phyloP scores from a whole-genome alignment of 257 asterid genomes.

The Lantana camara region DNA sequence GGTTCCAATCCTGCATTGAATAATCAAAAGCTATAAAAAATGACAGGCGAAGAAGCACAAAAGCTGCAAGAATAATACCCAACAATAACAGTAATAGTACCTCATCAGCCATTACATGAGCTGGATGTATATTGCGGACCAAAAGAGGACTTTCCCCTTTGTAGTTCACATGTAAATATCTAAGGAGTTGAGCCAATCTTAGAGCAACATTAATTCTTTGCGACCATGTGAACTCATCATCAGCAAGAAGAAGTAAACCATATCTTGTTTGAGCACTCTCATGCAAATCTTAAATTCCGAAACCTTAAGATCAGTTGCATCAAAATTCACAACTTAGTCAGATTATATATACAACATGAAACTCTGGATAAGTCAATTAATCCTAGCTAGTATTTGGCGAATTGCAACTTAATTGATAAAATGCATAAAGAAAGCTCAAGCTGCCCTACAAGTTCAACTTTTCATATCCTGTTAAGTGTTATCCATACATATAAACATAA shows the following conservation, averaged over 20 bases:
- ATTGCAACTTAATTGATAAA: neutral
- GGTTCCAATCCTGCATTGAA: neutral
- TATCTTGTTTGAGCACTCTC: too few relatives aligned
- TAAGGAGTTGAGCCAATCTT: too few relatives aligned
- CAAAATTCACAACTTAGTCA: neutral
- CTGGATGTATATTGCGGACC: neutral
- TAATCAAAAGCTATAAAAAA: neutral
- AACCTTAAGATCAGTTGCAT: neutral
- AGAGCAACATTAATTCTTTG: too few relatives aligned
- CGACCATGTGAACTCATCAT: neutral
- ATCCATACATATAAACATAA: neutral
- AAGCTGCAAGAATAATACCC: neutral
- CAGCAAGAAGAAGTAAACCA: too few relatives aligned
- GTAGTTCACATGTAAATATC: too few relatives aligned
- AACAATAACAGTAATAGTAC: neutral
- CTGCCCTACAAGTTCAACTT: too few relatives aligned
- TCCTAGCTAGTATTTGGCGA: too few relatives aligned
- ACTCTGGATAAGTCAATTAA: neutral
- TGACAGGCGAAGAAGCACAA: neutral
- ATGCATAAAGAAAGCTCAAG: neutral
- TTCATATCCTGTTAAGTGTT: neutral
- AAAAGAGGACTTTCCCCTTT: neutral
- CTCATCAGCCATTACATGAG: slow-evolving; percentile 4
- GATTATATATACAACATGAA: neutral
- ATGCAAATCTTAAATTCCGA: neutral